phyloP scores from a whole-genome alignment of 1,284 basidiomycete species.

The Cutaneotrichosporon cutaneum region DNA sequence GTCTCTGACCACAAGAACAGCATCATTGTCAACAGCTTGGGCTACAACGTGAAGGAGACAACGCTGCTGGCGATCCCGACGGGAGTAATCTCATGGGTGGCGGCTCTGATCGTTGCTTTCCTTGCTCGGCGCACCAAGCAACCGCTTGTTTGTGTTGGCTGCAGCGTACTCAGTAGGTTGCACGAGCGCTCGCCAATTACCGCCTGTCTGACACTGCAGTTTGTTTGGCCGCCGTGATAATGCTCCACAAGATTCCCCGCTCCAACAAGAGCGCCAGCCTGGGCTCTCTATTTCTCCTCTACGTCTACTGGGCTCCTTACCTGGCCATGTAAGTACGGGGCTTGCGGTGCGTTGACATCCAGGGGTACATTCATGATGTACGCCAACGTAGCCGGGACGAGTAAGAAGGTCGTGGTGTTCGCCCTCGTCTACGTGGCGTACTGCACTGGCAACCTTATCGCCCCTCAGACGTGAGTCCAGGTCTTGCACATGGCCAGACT shows the following conservation, averaged over 20 bases:
- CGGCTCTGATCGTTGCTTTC: constrained; percentile 30
- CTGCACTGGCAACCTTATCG: constrained; percentile 27
- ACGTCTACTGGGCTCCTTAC: constrained; percentile 33
- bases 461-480: constrained; percentile 35
- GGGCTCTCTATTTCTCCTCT: constrained; percentile 30
- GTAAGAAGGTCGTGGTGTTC: constrained; percentile 36
- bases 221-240: constrained; percentile 18
- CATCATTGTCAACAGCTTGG: constrained; percentile 25
- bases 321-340: constrained; percentile 5
- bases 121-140: constrained; percentile 28
- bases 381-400: constrained; percentile 34
- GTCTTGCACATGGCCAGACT: too few species aligned
- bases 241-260: constrained; percentile 30
- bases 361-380: constrained; percentile 25
- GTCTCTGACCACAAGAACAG: constrained; percentile 12
- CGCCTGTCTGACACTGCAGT: too few species aligned
- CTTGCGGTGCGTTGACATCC: neutral
- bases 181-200: neutral
- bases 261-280: constrained; percentile 33
- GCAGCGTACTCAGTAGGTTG: constrained; percentile 21
- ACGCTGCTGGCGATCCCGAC: constrained; percentile 38
- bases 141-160: constrained; percentile 23
- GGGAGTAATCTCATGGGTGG: constrained; percentile 38
- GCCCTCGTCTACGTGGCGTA: constrained; percentile 36
- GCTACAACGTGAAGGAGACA: constrained; percentile 30